Base-by-base conservation (phyloP, 768 basidiomycete species). In the Phylloporus rhodoxanthus region DNA sequence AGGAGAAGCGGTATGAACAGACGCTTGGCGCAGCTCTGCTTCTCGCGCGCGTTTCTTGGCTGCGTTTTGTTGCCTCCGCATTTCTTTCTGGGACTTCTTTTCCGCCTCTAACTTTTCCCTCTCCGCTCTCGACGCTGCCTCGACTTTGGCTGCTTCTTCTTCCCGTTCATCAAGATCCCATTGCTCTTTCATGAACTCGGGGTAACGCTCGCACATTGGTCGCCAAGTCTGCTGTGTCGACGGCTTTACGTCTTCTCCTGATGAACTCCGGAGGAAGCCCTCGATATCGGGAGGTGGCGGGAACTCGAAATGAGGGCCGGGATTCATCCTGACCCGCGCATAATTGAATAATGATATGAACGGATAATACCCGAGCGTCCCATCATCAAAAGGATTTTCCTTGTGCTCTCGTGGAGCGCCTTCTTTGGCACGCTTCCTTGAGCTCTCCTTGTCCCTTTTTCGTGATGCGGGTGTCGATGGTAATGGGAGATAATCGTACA, bases 311-410 rank as follows among this genome's bases (percentile, higher is more conserved):
- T 84, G 66, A 0, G 96, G 96, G 1, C 96, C 96, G 15, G 93
- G 81, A 62, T 99, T 97, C 50, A 95, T 75, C 41, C 67, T 76
- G 11, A 93, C 86, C 51, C 81, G 80, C 0, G 91, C 95, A 52
- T 86, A 85, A 60, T 93, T 94, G 73, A 91, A 99, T 32, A 95
- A 74, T 4, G 91, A 95, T 55, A 96, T 80, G 71, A 97, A 85
- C 0, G 95, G 92, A 65, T 92, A 98, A 68, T 99, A 99, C 1
- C 96, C 96, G 6, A 96, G 71, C 17, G 87, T 84, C 17, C 95
- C 96, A 65, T 99, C 96, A 65, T 99, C 93, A 59, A 91, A 89
- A 3, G 79, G 79, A 54, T 93, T 93, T 68, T 90, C 87, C 51
- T 77, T 77, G 62, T 86, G 85, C 58, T 87, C 83, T 45, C 84